Percentiles rank a stretch among this genome's conserved stretches.
phyloP scores from a whole-genome alignment of 2,329 filamentous ascomycete genomes.

The Xylariomycetidae sp. region DNA sequence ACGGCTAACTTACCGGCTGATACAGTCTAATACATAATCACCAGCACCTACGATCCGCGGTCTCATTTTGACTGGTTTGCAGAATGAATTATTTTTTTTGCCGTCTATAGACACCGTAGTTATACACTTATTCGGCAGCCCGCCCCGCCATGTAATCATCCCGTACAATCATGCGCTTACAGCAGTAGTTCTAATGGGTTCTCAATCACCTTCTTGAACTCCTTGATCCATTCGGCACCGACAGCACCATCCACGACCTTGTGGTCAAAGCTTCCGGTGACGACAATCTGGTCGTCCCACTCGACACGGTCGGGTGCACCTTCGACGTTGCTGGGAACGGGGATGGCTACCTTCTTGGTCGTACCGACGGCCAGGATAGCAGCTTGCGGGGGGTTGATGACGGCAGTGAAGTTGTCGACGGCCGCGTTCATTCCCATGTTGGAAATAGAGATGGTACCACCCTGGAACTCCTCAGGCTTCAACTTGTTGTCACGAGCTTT shows the following conservation, averaged over 20 bases:
- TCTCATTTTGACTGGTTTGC: too few relatives aligned
- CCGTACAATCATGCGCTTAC: conserved; percentile 43
- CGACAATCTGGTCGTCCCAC: conserved; percentile 96
- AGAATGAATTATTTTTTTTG: too few relatives aligned
- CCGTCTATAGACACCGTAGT: conserved; percentile 27
- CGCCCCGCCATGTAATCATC: conserved; percentile 16
- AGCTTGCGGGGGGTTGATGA: conserved; percentile 98
- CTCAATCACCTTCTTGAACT: conserved; percentile 96
- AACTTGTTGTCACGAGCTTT: conserved; percentile 95
- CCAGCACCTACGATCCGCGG: too few relatives aligned
- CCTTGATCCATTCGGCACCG: conserved; percentile 92
- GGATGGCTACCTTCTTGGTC: conserved; percentile 90
- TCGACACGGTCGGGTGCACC: conserved; percentile 75
- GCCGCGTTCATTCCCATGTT: conserved; percentile 99
- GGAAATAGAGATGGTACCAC: conserved; percentile 97
- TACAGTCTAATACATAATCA: too few relatives aligned
- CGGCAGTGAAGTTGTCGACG: conserved; percentile 93
- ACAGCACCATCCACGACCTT: conserved; percentile 97
- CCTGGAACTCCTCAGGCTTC: conserved; percentile 99
- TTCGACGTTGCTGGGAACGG: conserved; percentile 76
- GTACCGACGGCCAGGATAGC: conserved; percentile 93
- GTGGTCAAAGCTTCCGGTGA: conserved; percentile 97
- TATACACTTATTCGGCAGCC: conserved; percentile 25
- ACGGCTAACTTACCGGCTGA: too few relatives aligned
- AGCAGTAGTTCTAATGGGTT: conserved; percentile 93